A percentile compares a stretch with the other conserved stretches of the same genome.
phyloP scores from a whole-genome alignment of 371 early-diverging fungal species.

The Syncephalastrum contaminatum region DNA sequence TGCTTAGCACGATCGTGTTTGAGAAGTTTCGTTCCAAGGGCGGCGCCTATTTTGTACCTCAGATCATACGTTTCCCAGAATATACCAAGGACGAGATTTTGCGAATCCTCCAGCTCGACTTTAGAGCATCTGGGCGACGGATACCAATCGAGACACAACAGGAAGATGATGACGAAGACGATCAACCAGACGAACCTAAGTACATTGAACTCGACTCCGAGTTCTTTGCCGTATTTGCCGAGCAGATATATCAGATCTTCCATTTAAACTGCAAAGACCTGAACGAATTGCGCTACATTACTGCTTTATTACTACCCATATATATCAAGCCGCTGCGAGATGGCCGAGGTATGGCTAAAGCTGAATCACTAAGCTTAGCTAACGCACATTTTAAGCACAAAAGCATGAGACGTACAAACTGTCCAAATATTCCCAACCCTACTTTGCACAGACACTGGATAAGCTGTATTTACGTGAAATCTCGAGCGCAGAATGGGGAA shows the following conservation, averaged over 20 bases:
- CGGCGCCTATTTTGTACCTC: slow-evolving; percentile 61
- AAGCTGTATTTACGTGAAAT: slow-evolving; percentile 84
- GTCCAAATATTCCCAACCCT: slow-evolving; percentile 70
- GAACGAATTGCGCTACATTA: slow-evolving; percentile 82
- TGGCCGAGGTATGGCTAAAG: slow-evolving; percentile 55
- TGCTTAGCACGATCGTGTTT: slow-evolving; percentile 76
- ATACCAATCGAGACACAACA: slow-evolving; percentile 15
- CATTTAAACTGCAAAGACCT: slow-evolving; percentile 78
- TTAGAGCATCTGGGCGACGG: slow-evolving; percentile 36
- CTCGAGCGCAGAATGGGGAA: slow-evolving; percentile 79
- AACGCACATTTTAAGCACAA: slow-evolving; percentile 21
- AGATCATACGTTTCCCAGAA: slow-evolving; percentile 66
- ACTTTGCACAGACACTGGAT: slow-evolving; percentile 77
- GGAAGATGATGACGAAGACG: slow-evolving; percentile 18
- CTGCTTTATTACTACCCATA: slow-evolving; percentile 74
- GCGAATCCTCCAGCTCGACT: slow-evolving; percentile 69
- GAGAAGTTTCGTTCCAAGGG: slow-evolving; percentile 75
- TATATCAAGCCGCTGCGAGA: slow-evolving; percentile 78
- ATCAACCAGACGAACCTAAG: neutral
- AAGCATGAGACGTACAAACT: slow-evolving; percentile 65
- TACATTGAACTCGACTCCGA: slow-evolving; percentile 47
- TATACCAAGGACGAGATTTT: slow-evolving; percentile 72
- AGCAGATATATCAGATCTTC: slow-evolving; percentile 75
- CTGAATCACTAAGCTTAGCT: neutral
- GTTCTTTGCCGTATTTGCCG: slow-evolving; percentile 67